A percentile compares a stretch with the other conserved stretches of the same genome.
These are phyloP conservation scores for Vachellia pachyceras DNA, from an alignment of 306 rosid genomes.

Conservation along the genomic window DNA sequence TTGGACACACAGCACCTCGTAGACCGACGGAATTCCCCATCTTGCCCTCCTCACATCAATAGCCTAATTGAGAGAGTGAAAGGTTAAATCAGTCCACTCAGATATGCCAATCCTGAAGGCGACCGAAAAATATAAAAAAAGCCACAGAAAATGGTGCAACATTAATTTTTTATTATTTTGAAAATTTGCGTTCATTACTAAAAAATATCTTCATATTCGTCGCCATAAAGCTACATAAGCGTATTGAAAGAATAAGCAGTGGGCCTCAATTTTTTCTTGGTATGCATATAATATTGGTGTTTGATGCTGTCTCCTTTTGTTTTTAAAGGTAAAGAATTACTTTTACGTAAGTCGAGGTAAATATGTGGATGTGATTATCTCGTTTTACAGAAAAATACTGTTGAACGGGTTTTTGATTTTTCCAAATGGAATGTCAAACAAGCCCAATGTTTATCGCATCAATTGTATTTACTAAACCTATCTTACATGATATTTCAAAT, in stretches of 20 bases:
- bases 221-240: not conserved
- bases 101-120: constrained; percentile 15
- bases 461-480: not conserved
- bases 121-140: not conserved
- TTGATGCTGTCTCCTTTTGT: not conserved
- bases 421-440: too few relatives aligned
- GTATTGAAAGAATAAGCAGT: not conserved
- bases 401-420: too few relatives aligned
- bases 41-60: not conserved
- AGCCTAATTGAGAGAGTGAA: not conserved
- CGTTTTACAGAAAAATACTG: too few relatives aligned
- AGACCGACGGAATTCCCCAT: not conserved
- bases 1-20: not conserved
- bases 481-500: not conserved
- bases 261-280: not conserved
- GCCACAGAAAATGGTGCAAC: not conserved
- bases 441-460: not conserved
- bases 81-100: not conserved
- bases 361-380: too few relatives aligned
- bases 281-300: too few relatives aligned
- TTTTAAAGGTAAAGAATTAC: too few relatives aligned
- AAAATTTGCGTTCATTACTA: not conserved
- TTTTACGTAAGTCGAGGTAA: too few relatives aligned
- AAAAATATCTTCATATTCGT: not conserved
- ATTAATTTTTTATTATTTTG: not conserved